phyloP scores from a whole-genome alignment of 2,329 filamentous ascomycete species.

The Blastomyces percursus region DNA sequence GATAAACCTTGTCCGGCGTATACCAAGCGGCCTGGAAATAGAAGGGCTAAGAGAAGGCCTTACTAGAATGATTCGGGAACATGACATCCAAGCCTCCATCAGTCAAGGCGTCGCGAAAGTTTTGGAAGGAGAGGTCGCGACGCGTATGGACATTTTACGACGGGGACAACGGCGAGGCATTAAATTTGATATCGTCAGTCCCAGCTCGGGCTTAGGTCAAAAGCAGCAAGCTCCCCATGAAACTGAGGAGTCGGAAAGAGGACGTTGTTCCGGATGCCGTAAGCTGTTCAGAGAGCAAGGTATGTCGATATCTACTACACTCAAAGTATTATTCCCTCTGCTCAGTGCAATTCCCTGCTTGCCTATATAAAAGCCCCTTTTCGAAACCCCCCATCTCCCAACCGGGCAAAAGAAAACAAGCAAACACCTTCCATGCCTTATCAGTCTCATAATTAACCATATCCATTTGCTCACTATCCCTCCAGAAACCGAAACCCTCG shows the following conservation, averaged over 20 bases:
- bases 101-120: conserved; percentile 81
- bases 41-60: conserved; percentile 81
- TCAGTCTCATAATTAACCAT: neutral
- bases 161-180: conserved; percentile 73
- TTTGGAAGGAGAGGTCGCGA: conserved; percentile 72
- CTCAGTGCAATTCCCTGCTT: neutral
- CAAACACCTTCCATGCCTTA: neutral
- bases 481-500: conserved; percentile 45
- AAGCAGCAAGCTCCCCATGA: neutral
- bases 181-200: conserved; percentile 63
- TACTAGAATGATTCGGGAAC: conserved; percentile 83
- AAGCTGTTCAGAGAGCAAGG: conserved; percentile 30
- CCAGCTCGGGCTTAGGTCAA: neutral
- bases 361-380: neutral
- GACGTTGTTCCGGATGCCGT: conserved; percentile 31
- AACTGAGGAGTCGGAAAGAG: conserved; percentile 10
- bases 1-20: conserved; percentile 76
- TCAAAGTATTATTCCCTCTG: neutral
- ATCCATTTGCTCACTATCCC: neutral
- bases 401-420: neutral
- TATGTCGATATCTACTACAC: conserved; percentile 16
- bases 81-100: conserved; percentile 90
- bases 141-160: conserved; percentile 69
- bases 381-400: neutral
- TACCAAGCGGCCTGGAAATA: conserved; percentile 87